Percentiles rank a stretch among this genome's conserved stretches.
phyloP scores from a whole-genome alignment of 2,329 filamentous ascomycete genomes.

The Aspergillus sp. region DNA sequence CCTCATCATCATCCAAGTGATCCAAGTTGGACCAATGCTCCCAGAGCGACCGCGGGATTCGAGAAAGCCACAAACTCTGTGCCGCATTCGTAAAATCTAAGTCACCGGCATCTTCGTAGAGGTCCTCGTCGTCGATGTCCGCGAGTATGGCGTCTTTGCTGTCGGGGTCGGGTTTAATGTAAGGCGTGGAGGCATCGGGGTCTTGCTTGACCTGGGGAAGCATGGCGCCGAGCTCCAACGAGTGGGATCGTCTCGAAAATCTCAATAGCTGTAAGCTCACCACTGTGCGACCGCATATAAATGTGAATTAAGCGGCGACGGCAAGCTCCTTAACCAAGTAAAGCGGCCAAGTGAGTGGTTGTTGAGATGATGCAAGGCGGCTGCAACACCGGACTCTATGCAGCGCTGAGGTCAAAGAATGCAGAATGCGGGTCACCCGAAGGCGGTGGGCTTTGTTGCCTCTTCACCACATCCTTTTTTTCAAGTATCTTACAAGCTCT shows the following conservation, averaged over 20 bases:
- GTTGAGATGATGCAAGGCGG: conserved; percentile 18
- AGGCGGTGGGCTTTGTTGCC: conserved; percentile 19
- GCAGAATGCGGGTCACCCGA: conserved; percentile 14
- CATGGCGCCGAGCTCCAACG: conserved; percentile 19
- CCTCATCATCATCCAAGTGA: conserved; percentile 73
- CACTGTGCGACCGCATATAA: conserved; percentile 8
- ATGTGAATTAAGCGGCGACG: not conserved
- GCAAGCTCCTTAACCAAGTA: not conserved
- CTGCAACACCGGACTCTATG: conserved; percentile 3
- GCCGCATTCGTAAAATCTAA: conserved; percentile 56
- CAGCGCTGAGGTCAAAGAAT: conserved; percentile 5
- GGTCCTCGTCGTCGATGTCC: conserved; percentile 60
- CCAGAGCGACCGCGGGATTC: conserved; percentile 78
- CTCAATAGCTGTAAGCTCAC: not conserved
- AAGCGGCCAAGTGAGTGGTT: not conserved
- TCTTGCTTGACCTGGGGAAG: conserved; percentile 43
- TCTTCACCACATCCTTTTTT: too few species aligned
- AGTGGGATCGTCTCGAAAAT: not conserved
- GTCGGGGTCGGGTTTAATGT: conserved; percentile 45
- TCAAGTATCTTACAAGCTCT: not conserved
- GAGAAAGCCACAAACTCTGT: conserved; percentile 66
- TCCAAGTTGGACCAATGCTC: conserved; percentile 74
- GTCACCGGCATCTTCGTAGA: conserved; percentile 68
- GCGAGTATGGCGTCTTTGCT: conserved; percentile 35
- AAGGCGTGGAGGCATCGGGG: conserved; percentile 35